phyloP scores from a whole-genome alignment of 1,139 yeast species.

The Yamadazyma trypodendri region DNA sequence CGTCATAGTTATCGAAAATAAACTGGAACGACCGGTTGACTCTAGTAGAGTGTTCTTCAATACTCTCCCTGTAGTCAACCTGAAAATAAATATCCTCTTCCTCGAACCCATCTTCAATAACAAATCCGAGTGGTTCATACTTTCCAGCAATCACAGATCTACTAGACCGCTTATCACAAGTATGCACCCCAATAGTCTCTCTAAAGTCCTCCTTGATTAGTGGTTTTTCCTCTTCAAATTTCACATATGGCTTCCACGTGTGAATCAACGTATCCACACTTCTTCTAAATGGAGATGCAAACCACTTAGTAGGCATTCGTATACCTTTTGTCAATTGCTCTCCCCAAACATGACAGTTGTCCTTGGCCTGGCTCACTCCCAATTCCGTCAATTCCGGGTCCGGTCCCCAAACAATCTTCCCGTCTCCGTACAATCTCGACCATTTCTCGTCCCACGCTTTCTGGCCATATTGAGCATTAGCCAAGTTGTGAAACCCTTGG shows the following conservation, averaged over 20 bases:
- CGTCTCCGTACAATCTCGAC: slow-evolving; percentile 44
- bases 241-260: slow-evolving; percentile 33
- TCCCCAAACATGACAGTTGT: slow-evolving; percentile 25
- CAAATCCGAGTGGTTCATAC: slow-evolving; percentile 30
- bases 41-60: slow-evolving; percentile 41
- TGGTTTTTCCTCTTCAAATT: slow-evolving; percentile 26
- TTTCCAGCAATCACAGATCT: slow-evolving; percentile 29
- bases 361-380: slow-evolving; percentile 41
- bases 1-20: slow-evolving; percentile 29
- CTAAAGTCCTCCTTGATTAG: slow-evolving; percentile 41
- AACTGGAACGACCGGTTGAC: slow-evolving; percentile 36
- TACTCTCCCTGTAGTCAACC: slow-evolving; percentile 39
- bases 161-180: slow-evolving; percentile 44
- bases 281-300: slow-evolving; percentile 37
- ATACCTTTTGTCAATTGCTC: slow-evolving; percentile 21
- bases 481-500: slow-evolving; percentile 47
- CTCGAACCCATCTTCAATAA: slow-evolving; percentile 37
- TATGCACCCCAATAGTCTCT: slow-evolving; percentile 45
- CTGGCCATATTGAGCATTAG: slow-evolving; percentile 42
- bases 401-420: slow-evolving; percentile 46
- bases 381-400: slow-evolving; percentile 45
- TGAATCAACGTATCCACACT: slow-evolving; percentile 37
- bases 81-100: slow-evolving; percentile 42
- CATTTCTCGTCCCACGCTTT: slow-evolving; percentile 44
- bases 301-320: slow-evolving; percentile 31